Evolutionary conservation across 805 yeast genomes (phyloP), one percentile per base, ranked within the genome.

Genomic region (Torulaspora microellipsoides): DNA sequence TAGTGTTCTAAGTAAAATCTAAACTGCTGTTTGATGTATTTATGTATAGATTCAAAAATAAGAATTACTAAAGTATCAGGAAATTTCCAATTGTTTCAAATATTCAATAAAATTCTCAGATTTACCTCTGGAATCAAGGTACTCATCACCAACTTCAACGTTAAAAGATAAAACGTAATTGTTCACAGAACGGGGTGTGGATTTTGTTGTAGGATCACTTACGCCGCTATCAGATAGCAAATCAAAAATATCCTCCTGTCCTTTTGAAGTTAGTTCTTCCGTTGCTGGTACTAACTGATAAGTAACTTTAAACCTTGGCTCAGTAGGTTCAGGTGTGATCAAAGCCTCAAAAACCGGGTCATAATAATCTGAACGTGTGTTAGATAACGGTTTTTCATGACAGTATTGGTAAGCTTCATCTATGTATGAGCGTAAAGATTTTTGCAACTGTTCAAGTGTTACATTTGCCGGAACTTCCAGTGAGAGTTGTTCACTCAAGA

Each of bases 311-410:
- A 64, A 64, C 38, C 66, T 53, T 34, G 65, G 54, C 20, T 55
- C 40, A 6, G 40, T 48, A 11, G 58, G 56, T 8, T 55, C 58
- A 20, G 78, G 76, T 0, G 79, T 73, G 42, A 80, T 53, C 43
- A 83, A 56, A 12, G 71, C 77, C 53, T 83, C 90, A 52, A 83
- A 81, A 4, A 74, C 49, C 5, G 82, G 75, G 54, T 82, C 88
- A 46, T 72, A 72, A 49, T 71, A 70, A 33, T 76, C 80, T 6
- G 80, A 73, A 33, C 62, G 33, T 34, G 57, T 45, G 31, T 53
- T 49, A 5, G 44, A 28, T 7, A 52, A 27, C 3, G 55, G 51
- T 12, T 50, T 40, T 8, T 45, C 58, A 51, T 60, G 67, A 25
- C 64, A 66, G 38, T 40, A 59, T 36, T 55, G 66, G 54, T 72